phyloP scores from a whole-genome alignment of 768 basidiomycete genomes.

The Leccinum arenicola region DNA sequence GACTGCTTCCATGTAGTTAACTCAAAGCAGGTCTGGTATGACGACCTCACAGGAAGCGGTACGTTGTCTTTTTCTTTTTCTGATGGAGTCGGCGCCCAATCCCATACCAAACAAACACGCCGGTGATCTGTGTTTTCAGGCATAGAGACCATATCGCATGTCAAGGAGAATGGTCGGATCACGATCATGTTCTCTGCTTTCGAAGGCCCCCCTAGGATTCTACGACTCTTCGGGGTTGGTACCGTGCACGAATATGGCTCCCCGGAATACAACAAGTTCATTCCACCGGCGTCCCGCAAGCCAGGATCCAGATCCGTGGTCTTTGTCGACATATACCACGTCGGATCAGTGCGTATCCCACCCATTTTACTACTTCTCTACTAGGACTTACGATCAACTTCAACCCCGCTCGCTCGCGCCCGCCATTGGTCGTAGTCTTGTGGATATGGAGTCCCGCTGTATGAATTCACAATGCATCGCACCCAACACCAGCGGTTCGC shows the following conservation, averaged over 20 bases:
- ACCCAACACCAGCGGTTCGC: constrained; percentile 44
- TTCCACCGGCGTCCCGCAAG: constrained; percentile 45
- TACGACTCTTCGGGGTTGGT: constrained; percentile 57
- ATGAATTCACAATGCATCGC: constrained; percentile 56
- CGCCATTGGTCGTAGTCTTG: constrained; percentile 48
- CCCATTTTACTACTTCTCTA: not conserved
- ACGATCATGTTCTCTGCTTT: constrained; percentile 64
- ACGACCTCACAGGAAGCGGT: constrained; percentile 71
- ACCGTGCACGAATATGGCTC: constrained; percentile 62
- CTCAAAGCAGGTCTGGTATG: constrained; percentile 63
- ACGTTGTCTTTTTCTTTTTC: constrained; percentile 9
- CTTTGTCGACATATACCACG: constrained; percentile 58
- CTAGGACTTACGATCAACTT: not conserved
- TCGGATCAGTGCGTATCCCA: constrained; percentile 38
- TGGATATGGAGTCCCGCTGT: constrained; percentile 63
- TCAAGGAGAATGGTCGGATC: constrained; percentile 61
- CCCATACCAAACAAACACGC: not conserved
- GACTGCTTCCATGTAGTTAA: constrained; percentile 62
- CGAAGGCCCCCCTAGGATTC: constrained; percentile 57
- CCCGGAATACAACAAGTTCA: constrained; percentile 52
- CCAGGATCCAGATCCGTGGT: constrained; percentile 62
- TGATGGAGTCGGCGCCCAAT: no score
- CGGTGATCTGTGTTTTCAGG: constrained; percentile 32
- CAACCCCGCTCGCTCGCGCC: no score
- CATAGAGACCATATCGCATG: constrained; percentile 57